Conservation (phyloP, 2,329 filamentous ascomycete genomes). For the Colletotrichum australisinense region DNA sequence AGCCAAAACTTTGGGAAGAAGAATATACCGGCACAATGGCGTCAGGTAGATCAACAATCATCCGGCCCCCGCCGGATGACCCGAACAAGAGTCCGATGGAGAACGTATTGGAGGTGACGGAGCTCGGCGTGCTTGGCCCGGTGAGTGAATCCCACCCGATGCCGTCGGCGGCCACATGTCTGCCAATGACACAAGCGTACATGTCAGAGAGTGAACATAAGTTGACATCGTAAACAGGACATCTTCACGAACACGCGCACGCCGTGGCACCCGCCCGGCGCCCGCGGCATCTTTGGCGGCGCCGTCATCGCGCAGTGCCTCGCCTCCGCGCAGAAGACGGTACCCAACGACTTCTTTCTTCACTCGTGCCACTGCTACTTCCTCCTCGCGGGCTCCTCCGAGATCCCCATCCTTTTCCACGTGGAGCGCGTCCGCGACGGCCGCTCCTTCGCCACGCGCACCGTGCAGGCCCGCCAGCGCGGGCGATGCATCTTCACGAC, state of each 20-base stretch:
- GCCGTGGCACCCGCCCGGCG: conserved; percentile 91
- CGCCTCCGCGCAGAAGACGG: conserved; percentile 87
- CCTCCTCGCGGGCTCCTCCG: conserved; percentile 86
- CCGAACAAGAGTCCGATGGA: conserved; percentile 83
- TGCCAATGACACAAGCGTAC: not conserved
- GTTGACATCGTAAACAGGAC: conserved; percentile 66
- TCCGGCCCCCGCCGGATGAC: conserved; percentile 80
- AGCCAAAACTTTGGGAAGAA: too few relatives aligned
- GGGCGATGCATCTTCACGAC: conserved; percentile 95
- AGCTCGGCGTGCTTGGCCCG: conserved; percentile 79
- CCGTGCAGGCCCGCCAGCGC: conserved; percentile 92
- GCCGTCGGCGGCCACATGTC: not conserved
- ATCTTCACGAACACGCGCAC: conserved; percentile 95
- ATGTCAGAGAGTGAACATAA: not conserved
- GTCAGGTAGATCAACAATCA: conserved; percentile 64
- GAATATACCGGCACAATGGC: conserved; percentile 9
- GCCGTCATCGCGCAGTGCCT: conserved; percentile 94
- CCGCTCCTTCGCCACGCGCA: conserved; percentile 88
- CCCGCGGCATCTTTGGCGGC: conserved; percentile 93
- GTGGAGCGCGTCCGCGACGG: conserved; percentile 95
- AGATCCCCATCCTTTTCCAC: conserved; percentile 91
- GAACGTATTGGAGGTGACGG: conserved; percentile 88
- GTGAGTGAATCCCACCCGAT: conserved; percentile 57
- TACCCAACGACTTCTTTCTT: conserved; percentile 81
- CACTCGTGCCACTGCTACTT: conserved; percentile 99